Conservation (phyloP, 495 filamentous ascomycete genomes). For the Hypoxylon lenormandii region DNA sequence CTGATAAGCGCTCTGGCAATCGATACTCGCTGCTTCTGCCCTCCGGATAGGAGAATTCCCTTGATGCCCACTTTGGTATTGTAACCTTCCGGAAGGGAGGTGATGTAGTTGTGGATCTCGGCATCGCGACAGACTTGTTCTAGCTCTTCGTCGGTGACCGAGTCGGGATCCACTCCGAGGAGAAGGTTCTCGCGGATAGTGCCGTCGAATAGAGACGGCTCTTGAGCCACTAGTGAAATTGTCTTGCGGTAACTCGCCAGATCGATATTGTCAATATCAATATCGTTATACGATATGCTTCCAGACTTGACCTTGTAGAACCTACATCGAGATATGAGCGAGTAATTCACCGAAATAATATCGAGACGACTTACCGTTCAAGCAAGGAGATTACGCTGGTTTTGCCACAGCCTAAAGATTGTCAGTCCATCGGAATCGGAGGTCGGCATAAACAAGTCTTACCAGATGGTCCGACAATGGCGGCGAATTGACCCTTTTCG, state of each 20-base stretch:
- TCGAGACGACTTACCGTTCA: constrained; percentile 57
- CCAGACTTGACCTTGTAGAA: constrained; percentile 68
- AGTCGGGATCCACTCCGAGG: constrained; percentile 62
- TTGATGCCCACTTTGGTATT: constrained; percentile 72
- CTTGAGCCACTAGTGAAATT: constrained; percentile 70
- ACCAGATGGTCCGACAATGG: constrained; percentile 70
- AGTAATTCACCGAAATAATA: not conserved
- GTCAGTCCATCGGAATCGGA: constrained; percentile 25
- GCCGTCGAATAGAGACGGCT: constrained; percentile 71
- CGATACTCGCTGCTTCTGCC: constrained; percentile 80
- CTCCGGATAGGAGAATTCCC: constrained; percentile 77
- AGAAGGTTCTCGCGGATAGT: constrained; percentile 71
- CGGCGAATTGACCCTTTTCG: constrained; percentile 73
- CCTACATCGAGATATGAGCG: constrained; percentile 42
- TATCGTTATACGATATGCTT: constrained; percentile 62
- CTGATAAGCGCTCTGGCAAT: constrained; percentile 82
- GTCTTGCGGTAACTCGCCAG: constrained; percentile 66
- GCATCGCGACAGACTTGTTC: constrained; percentile 66
- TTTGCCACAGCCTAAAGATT: constrained; percentile 75
- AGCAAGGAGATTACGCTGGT: constrained; percentile 75
- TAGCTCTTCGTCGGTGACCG: constrained; percentile 57
- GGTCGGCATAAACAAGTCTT: constrained; percentile 13
- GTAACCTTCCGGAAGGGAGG: constrained; percentile 69
- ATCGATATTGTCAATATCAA: constrained; percentile 59
- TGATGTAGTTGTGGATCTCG: constrained; percentile 70